phyloP scores from a whole-genome alignment of 331 rosid species.

The Pyrus hybrid region DNA sequence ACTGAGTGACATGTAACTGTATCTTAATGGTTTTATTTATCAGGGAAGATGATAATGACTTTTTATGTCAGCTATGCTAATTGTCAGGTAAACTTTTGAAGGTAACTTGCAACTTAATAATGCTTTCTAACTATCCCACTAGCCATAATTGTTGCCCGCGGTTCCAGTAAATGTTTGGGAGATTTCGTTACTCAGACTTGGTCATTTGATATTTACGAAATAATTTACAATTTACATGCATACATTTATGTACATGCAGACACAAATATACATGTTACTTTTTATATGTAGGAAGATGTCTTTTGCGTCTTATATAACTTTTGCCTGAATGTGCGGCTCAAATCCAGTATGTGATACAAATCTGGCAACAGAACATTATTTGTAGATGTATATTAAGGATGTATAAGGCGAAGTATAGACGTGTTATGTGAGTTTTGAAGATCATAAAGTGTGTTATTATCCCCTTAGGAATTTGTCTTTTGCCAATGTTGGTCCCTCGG shows the following conservation, averaged over 20 bases:
- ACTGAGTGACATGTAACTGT: neutral
- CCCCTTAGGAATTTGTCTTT: neutral
- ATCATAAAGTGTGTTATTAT: neutral
- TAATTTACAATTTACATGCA: neutral
- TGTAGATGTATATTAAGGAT: neutral
- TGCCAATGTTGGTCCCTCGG: neutral
- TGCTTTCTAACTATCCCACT: neutral
- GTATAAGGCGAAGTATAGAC: neutral
- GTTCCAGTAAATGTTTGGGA: neutral
- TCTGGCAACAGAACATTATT: neutral
- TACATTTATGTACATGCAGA: neutral
- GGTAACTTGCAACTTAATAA: constrained; percentile 34
- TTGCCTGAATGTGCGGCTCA: neutral
- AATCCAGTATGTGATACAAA: neutral
- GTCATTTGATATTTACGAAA: neutral
- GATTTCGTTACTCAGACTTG: neutral
- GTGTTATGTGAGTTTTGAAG: neutral
- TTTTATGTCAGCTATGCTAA: constrained; percentile 77
- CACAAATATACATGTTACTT: neutral
- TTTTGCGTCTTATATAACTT: neutral
- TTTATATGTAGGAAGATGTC: neutral
- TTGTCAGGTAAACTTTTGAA: constrained; percentile 67
- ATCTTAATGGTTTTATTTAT: neutral
- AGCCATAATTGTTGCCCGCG: neutral
- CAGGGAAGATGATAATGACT: constrained; percentile 85